Evolutionary conservation across 176 grass and related monocot genomes (phyloP).

Genomic region (Oryza meyeriana): DNA sequence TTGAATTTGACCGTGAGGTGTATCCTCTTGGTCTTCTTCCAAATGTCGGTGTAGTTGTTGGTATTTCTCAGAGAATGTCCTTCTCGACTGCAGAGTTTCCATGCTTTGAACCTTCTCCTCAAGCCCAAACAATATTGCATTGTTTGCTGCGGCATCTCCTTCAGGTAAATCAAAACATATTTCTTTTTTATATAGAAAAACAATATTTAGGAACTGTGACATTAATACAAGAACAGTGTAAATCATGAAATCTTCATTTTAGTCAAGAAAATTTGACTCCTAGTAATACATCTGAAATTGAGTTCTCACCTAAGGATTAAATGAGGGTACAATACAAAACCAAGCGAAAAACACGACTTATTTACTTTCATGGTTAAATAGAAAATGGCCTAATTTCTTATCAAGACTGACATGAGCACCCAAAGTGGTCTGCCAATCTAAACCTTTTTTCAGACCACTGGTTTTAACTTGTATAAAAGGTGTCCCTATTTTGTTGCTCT

Average conservation of each 20-base stretch:
- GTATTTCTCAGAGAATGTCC: constrained; percentile 92
- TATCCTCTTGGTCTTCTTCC: constrained; percentile 98
- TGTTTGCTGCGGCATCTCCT: constrained; percentile 94
- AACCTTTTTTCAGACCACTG: neutral
- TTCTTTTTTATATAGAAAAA: neutral
- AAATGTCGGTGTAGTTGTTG: constrained; percentile 93
- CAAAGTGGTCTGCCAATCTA: neutral
- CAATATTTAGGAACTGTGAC: neutral
- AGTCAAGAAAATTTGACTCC: neutral
- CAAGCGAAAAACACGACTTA: neutral
- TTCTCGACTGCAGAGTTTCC: constrained; percentile 95
- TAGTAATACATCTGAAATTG: neutral
- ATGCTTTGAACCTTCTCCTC: constrained; percentile 94
- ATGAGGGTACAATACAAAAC: neutral
- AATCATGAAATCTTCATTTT: neutral
- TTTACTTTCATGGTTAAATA: neutral
- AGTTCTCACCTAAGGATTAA: constrained; percentile 14
- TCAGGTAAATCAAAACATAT: constrained; percentile 55
- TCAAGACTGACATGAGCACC: neutral
- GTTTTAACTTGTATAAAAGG: neutral
- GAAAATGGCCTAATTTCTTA: neutral
- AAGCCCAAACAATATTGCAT: constrained; percentile 98
- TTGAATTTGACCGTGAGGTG: constrained; percentile 97
- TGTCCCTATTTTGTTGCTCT: neutral
- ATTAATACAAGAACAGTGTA: neutral